Conservation (phyloP, 2,329 filamentous ascomycete species). For the Diplodia corticola region DNA sequence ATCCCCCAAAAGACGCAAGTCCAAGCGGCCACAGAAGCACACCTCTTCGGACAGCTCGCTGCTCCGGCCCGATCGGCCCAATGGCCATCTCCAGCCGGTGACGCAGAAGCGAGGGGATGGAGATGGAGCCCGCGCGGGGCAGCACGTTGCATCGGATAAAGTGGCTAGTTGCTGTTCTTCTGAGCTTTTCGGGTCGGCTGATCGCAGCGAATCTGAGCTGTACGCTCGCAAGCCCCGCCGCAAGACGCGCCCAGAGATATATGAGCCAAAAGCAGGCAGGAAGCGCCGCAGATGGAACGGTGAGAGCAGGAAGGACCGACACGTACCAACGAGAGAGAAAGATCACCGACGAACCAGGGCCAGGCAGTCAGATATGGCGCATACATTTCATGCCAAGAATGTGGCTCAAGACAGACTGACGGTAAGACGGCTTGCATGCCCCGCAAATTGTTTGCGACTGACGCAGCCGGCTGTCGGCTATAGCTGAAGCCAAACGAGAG, state of each 20-base stretch:
- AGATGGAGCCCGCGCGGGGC: slow-evolving; percentile 12
- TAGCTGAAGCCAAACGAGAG: slow-evolving; percentile 47
- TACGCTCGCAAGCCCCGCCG: slow-evolving; percentile 49
- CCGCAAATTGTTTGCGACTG: slow-evolving; percentile 13
- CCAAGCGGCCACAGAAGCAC: slow-evolving; percentile 30
- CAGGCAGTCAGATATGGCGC: slow-evolving; percentile 40
- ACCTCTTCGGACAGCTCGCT: slow-evolving; percentile 44
- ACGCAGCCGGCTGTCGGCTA: slow-evolving; percentile 31
- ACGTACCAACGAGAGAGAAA: slow-evolving; percentile 32
- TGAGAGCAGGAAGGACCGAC: slow-evolving; percentile 29
- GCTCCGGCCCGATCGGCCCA: slow-evolving; percentile 28
- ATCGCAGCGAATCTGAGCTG: slow-evolving; percentile 23
- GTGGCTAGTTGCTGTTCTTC: slow-evolving; percentile 13
- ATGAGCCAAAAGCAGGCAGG: slow-evolving; percentile 40
- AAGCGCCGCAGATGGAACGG: slow-evolving; percentile 28
- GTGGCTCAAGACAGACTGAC: slow-evolving; percentile 49
- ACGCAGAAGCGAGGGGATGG: slow-evolving; percentile 11
- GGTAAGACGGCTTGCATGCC: slow-evolving; percentile 34
- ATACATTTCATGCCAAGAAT: slow-evolving; percentile 49
- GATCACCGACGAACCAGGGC: slow-evolving; percentile 40
- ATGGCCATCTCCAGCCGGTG: not conserved
- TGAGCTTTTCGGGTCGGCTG: slow-evolving; percentile 22
- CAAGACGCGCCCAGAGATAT: slow-evolving; percentile 50
- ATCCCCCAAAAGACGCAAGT: slow-evolving; percentile 30
- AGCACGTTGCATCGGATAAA: slow-evolving; percentile 20